These are phyloP conservation scores for Priceomyces haplophilus DNA, from an alignment of 805 yeast species.

Conservation along the genomic window DNA sequence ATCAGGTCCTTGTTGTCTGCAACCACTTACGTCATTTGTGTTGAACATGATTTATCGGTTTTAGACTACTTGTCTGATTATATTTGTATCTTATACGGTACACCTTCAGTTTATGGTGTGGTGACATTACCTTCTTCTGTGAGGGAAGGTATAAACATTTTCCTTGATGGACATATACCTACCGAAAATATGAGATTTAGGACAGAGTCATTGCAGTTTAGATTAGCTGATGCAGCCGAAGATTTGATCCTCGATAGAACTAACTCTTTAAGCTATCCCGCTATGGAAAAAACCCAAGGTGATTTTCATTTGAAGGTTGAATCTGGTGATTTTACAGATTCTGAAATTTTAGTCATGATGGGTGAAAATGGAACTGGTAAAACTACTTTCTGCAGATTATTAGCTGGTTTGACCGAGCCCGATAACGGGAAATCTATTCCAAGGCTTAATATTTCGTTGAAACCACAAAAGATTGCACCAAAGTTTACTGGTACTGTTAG, in stretches of 20 bases:
- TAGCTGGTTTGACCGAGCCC: slow-evolving; percentile 90
- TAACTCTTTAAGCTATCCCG: slow-evolving; percentile 72
- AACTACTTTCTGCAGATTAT: slow-evolving; percentile 91
- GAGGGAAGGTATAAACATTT: slow-evolving; percentile 98
- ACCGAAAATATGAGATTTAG: slow-evolving; percentile 97
- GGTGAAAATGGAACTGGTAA: slow-evolving; percentile 99
- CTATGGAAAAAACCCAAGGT: slow-evolving; percentile 90
- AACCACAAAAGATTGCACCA: slow-evolving; percentile 99
- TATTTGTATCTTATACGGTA: slow-evolving; percentile 95
- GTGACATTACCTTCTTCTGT: slow-evolving; percentile 95
- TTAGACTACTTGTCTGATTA: slow-evolving; percentile 95
- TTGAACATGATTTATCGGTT: slow-evolving; percentile 98
- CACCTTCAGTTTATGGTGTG: slow-evolving; percentile 98
- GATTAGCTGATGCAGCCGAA: slow-evolving; percentile 87
- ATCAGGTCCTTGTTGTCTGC: slow-evolving; percentile 81
- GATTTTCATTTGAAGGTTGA: slow-evolving; percentile 84
- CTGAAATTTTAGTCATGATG: slow-evolving; percentile 98
- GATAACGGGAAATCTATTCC: slow-evolving; percentile 81
- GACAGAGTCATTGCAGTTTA: slow-evolving; percentile 90
- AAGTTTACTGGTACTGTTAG: slow-evolving; percentile 98
- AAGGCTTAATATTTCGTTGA: slow-evolving; percentile 89
- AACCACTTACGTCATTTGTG: slow-evolving; percentile 86
- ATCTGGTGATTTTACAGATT: slow-evolving; percentile 88
- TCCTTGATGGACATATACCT: slow-evolving; percentile 96
- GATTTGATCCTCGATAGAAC: slow-evolving; percentile 72